These are phyloP conservation scores for Chenopodium quinoa DNA, from an alignment of 148 eudicot species.

Conservation along the genomic window DNA sequence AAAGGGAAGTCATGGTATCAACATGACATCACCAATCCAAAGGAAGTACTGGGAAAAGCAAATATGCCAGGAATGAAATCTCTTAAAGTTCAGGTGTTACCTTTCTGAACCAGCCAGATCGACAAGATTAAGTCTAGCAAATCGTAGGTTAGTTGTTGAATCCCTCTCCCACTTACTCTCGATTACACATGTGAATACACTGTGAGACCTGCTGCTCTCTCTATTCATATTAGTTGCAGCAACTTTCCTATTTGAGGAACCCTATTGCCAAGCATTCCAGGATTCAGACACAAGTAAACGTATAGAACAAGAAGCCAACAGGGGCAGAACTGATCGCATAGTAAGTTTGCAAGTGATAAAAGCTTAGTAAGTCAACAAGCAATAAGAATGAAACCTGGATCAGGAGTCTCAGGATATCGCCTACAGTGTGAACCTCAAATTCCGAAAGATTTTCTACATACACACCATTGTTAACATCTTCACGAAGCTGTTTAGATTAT, in stretches of 20 bases:
- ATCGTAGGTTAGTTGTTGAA: slow-evolving; percentile 70
- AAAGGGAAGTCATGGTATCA: slow-evolving; percentile 3
- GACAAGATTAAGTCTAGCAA: slow-evolving; percentile 94
- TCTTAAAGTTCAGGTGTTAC: slow-evolving; percentile 30
- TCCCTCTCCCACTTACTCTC: slow-evolving; percentile 98
- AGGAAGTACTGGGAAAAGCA: slow-evolving; percentile 1
- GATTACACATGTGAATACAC: slow-evolving; percentile 89
- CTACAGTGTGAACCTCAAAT: slow-evolving; percentile 86
- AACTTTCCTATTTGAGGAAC: slow-evolving; percentile 89
- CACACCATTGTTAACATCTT: slow-evolving; percentile 85
- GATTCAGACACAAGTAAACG: slow-evolving; percentile 17
- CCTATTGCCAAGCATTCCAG: slow-evolving; percentile 44
- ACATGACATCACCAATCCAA: slow-evolving; percentile 2
- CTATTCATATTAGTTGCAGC: slow-evolving; percentile 97
- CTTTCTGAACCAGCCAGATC: slow-evolving; percentile 99
- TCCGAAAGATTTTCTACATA: slow-evolving; percentile 97
- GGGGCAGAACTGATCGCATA: background rate
- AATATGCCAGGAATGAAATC: background rate
- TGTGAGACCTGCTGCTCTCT: slow-evolving; percentile 98
- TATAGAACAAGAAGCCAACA: background rate
- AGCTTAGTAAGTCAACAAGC: background rate
- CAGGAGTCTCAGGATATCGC: slow-evolving; percentile 80
- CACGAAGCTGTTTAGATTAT: slow-evolving; percentile 58
- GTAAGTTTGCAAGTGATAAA: slow-evolving; percentile 4
- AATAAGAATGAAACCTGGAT: slow-evolving; percentile 53